Conservation (phyloP, 1,284 basidiomycete species). For the Coniophora puteana region DNA sequence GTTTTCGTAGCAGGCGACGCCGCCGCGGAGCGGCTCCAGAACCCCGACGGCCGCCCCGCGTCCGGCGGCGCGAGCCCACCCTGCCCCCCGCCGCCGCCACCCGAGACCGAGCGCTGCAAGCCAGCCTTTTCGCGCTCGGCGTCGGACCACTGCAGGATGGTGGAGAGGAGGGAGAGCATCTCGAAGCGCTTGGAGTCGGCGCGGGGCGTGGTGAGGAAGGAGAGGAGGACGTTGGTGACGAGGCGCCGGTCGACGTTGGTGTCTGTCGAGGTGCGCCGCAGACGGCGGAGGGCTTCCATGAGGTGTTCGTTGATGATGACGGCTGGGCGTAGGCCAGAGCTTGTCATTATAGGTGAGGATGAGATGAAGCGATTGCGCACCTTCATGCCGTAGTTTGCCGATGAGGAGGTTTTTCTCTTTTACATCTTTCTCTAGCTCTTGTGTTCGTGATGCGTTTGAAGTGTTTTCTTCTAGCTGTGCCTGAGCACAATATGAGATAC, state of each 20-base stretch:
- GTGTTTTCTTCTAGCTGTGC: conserved; percentile 72
- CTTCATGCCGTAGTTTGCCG: conserved; percentile 92
- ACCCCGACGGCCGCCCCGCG: too few relatives aligned
- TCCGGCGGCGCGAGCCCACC: too few relatives aligned
- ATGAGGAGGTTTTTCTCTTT: conserved; percentile 94
- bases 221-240: conserved; percentile 93
- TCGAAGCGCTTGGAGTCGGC: conserved; percentile 95
- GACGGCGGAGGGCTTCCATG: conserved; percentile 92
- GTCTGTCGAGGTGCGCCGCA: conserved; percentile 83
- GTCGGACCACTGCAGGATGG: conserved; percentile 90
- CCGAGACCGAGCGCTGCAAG: conserved; percentile 62
- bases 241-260: conserved; percentile 91
- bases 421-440: conserved; percentile 81
- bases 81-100: conserved; percentile 22
- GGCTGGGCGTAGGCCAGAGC: conserved; percentile 41
- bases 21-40: too few relatives aligned
- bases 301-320: conserved; percentile 98
- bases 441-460: conserved; percentile 60
- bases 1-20: conserved; percentile 41
- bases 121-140: conserved; percentile 89
- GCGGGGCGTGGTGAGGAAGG: conserved; percentile 88
- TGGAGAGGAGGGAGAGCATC: conserved; percentile 87
- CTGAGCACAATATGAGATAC: conserved; percentile 28
- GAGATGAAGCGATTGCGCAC: conserved; percentile 38
- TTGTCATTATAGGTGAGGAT: conserved; percentile 4